Conservation (phyloP, 1,284 basidiomycete species). For the Austroboletus niveus region DNA sequence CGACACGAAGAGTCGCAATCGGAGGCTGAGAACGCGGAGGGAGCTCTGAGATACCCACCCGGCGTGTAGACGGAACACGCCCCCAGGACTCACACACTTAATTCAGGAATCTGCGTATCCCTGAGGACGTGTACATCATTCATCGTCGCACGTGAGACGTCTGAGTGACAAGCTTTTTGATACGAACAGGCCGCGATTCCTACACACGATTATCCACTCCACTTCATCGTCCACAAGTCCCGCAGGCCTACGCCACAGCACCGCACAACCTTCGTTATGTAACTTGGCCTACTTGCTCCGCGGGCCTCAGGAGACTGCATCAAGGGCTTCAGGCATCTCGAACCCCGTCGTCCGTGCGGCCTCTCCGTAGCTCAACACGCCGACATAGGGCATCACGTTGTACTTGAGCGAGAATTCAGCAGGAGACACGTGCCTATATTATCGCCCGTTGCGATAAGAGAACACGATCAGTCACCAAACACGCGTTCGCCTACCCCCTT, state of each 20-base stretch:
- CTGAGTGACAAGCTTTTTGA: conserved; percentile 23
- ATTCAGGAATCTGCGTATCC: conserved; percentile 9
- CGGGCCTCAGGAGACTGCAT: conserved; percentile 32
- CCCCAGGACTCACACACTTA: conserved; percentile 5
- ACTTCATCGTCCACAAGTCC: conserved; percentile 2
- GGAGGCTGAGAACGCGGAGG: conserved; percentile 21
- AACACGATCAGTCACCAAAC: conserved; percentile 13
- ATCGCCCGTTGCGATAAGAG: conserved; percentile 17
- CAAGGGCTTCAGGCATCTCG: conserved; percentile 46
- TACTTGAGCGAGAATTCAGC: conserved; percentile 80
- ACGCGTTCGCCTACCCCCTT: conserved; percentile 18
- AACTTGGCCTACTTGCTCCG: conserved; percentile 15
- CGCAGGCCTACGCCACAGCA: conserved; percentile 18
- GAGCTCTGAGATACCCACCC: conserved; percentile 17
- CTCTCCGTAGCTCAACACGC: conserved; percentile 73
- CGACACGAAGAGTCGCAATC: conserved; percentile 7
- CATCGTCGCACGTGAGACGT: conserved; percentile 7
- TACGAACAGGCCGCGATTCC: conserved; percentile 6
- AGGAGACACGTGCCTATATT: conserved; percentile 55
- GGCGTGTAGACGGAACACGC: neutral
- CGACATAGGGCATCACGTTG: conserved; percentile 90
- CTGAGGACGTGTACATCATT: conserved; percentile 4
- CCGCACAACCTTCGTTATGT: conserved; percentile 16
- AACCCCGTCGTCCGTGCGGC: conserved; percentile 63
- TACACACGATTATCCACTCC: conserved; percentile 4